phyloP scores from a whole-genome alignment of 1,284 basidiomycete species.

The Ustilago cynodontis region DNA sequence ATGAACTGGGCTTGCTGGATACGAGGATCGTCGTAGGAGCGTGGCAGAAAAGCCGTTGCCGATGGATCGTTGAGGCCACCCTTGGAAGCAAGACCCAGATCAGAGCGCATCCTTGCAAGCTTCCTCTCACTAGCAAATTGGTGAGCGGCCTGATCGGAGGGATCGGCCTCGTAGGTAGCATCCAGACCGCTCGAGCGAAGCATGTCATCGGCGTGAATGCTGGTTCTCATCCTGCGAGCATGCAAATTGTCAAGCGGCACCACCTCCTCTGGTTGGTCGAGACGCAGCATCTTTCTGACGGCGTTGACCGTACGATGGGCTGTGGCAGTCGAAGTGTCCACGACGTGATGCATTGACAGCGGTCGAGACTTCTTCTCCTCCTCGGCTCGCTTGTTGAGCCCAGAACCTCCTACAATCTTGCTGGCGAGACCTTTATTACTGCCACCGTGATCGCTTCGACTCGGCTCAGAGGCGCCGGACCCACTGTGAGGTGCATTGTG shows the following conservation, averaged over 20 bases:
- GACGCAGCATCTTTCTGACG: constrained; percentile 55
- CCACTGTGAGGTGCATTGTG: constrained; percentile 72
- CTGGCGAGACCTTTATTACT: constrained; percentile 23
- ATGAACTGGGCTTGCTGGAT: constrained; percentile 90
- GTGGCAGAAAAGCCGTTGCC: constrained; percentile 61
- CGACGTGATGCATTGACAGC: constrained; percentile 35
- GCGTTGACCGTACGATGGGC: constrained; percentile 50
- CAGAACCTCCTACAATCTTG: constrained; percentile 50
- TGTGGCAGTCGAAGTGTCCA: constrained; percentile 33
- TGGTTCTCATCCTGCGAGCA: constrained; percentile 52
- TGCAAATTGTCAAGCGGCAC: constrained; percentile 74
- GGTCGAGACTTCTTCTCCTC: constrained; percentile 34
- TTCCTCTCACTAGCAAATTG: constrained; percentile 77
- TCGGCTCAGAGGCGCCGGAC: constrained; percentile 24
- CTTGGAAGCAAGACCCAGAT: constrained; percentile 59
- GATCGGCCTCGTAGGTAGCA: constrained; percentile 40
- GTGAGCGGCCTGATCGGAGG: constrained; percentile 64
- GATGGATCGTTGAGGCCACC: constrained; percentile 38
- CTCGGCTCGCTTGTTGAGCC: constrained; percentile 20
- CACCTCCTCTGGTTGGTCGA: constrained; percentile 76
- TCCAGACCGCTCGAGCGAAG: constrained; percentile 17
- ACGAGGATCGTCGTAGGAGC: constrained; percentile 77
- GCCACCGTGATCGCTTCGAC: constrained; percentile 22
- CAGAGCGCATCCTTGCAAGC: constrained; percentile 71
- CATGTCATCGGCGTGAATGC: constrained; percentile 53